Evolutionary conservation across 495 filamentous ascomycete species (phyloP).

Genomic region (Darksidea phi): DNA sequence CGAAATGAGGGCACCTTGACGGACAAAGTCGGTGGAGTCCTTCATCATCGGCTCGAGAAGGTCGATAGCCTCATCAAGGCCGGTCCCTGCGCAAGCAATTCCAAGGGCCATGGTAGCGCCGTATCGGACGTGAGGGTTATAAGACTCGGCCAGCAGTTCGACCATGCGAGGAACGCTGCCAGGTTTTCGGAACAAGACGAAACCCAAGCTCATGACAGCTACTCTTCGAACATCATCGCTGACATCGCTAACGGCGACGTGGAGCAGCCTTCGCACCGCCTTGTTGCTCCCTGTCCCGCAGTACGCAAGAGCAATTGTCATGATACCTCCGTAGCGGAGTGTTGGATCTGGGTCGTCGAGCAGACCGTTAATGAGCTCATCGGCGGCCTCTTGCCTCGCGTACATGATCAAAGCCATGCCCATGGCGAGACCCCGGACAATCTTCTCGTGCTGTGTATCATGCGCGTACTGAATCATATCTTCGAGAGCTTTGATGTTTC

Average conservation of each 20-base stretch:
- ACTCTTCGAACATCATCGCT: slow-evolving; percentile 95
- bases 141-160: slow-evolving; percentile 95
- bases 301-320: slow-evolving; percentile 97
- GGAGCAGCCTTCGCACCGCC: slow-evolving; percentile 94
- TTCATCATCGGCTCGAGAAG: slow-evolving; percentile 99
- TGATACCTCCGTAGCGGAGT: slow-evolving; percentile 94
- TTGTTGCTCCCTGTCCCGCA: slow-evolving; percentile 98
- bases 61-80: slow-evolving; percentile 94
- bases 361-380: slow-evolving; percentile 89
- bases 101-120: slow-evolving; percentile 97
- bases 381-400: slow-evolving; percentile 88
- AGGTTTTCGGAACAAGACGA: slow-evolving; percentile 97
- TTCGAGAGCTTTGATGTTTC: slow-evolving; percentile 83
- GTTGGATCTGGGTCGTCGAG: slow-evolving; percentile 92
- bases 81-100: slow-evolving; percentile 96
- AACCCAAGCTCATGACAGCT: slow-evolving; percentile 97
- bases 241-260: slow-evolving; percentile 96
- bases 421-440: slow-evolving; percentile 88
- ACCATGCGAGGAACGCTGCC: slow-evolving; percentile 98
- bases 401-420: slow-evolving; percentile 99
- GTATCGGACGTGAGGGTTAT: slow-evolving; percentile 98
- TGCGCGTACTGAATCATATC: slow-evolving; percentile 97
- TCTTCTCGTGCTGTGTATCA: slow-evolving; percentile 98
- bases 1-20: slow-evolving; percentile 93
- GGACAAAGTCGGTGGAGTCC: slow-evolving; percentile 97